Evolutionary conservation across 371 early-diverging fungal genomes (phyloP), one percentile per base, ranked within the genome.

Genomic region (Rhizopus arrhizus): DNA sequence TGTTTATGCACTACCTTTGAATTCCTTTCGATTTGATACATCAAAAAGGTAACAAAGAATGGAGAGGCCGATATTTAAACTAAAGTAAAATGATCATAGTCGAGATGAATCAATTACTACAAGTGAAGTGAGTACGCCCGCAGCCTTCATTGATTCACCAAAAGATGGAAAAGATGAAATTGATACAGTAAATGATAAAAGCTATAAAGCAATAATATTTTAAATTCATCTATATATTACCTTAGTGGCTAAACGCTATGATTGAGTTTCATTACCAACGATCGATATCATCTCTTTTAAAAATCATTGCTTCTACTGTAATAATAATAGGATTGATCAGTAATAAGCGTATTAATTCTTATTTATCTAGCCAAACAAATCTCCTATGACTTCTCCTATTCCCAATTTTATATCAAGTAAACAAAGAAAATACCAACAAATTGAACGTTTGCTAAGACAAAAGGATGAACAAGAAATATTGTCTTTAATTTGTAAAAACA

Each of bases 1-100:
- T 4, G 62, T 78, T 9, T 84, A 75, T 60, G 66, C 72, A 52
- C 53, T 84, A 11, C 83, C 85, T 16, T 74, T 67, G 46, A 41
- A 66, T 4, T 60, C 73, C 31, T 72, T 84, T 46, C 77, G 77
- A 43, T 61, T 72, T 34, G 68, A 74, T 53, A 74, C 43, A 12
- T 53, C 57, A 51, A 43, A 38, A 11, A 52, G 36, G 13, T 56
- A 56, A 58, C 50, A 11, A 11, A 16, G 3, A 52, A 43, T 43
- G 29, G 41, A 54, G n/a, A 10, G 10, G 40, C 8, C 5, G 13
- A 11, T 5, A 38, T 5, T 11, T 13, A 43, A 36, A 36, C 9
- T 36, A 36, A 9, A 36, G 9, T 13, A 43, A 43, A 6, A 15
- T 15, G 15, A 3, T 33, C 53, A 55, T 49, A 55, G 34, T 56